Conservation (phyloP, 2,329 filamentous ascomycete genomes). For the Fusarium concolor region DNA sequence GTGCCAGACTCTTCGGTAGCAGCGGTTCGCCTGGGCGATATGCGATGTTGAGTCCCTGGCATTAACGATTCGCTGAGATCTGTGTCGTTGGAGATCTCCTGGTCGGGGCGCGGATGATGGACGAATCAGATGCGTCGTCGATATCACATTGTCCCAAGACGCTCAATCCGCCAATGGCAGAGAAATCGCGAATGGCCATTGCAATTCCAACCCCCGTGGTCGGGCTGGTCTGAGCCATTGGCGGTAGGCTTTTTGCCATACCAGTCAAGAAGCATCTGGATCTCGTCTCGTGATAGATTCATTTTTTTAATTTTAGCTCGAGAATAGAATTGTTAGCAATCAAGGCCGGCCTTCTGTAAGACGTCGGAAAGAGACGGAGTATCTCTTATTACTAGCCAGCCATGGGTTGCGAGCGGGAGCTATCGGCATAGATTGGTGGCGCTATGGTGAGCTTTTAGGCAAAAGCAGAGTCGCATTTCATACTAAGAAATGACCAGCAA, state of each 20-base stretch:
- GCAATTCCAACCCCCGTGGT: conserved; percentile 39
- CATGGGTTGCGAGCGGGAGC: conserved; percentile 16
- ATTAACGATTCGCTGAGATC: conserved; percentile 26
- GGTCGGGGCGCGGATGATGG: conserved; percentile 7
- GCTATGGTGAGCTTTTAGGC: conserved; percentile 23
- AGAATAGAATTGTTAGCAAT: neutral
- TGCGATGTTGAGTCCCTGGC: conserved; percentile 11
- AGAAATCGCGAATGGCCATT: conserved; percentile 39
- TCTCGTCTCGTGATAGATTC: conserved; percentile 19
- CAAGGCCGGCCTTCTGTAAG: conserved; percentile 7
- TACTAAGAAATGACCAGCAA: neutral
- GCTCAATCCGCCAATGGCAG: conserved; percentile 29
- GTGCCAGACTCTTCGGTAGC: neutral
- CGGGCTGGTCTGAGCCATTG: conserved; percentile 38
- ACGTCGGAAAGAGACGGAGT: conserved; percentile 40
- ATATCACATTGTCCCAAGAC: conserved; percentile 43
- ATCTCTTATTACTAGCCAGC: neutral
- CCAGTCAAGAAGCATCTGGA: neutral
- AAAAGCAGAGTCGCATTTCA: conserved; percentile 7
- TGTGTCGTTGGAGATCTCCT: conserved; percentile 29
- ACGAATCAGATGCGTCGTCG: conserved; percentile 41
- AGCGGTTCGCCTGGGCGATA: conserved; percentile 24
- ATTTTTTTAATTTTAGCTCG: neutral
- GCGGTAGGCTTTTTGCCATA: conserved; percentile 16
- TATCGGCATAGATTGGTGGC: conserved; percentile 19